Percentiles rank a stretch among this genome's conserved stretches.
These are phyloP conservation scores for Colletotrichum musicola DNA, from an alignment of 2,329 filamentous ascomycete genomes.

Conservation along the genomic window DNA sequence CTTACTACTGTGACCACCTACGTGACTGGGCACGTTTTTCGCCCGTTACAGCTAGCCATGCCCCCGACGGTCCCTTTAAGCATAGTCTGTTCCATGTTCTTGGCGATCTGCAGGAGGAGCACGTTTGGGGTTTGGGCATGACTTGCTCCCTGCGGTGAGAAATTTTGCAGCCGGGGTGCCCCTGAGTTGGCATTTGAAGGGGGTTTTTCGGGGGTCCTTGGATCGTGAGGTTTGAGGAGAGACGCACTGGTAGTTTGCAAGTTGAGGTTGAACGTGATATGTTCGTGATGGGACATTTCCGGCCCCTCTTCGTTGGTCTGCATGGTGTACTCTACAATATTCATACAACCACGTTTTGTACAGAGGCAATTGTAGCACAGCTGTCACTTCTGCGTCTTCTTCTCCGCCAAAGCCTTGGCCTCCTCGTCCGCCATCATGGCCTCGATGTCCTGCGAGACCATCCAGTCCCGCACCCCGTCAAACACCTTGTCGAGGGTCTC, in stretches of 20 bases:
- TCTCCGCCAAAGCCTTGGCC: constrained; percentile 44
- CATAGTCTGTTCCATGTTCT: constrained; percentile 13
- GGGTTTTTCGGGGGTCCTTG: too few species aligned
- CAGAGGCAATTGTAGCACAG: too few species aligned
- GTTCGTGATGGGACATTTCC: not conserved
- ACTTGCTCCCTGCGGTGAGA: not conserved
- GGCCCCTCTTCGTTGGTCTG: not conserved
- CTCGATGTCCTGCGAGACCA: constrained; percentile 80
- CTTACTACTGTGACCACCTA: too few species aligned
- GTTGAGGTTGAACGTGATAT: not conserved
- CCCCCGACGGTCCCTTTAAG: not conserved
- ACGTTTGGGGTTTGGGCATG: constrained; percentile 13
- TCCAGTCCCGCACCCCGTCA: constrained; percentile 81
- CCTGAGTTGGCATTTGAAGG: not conserved
- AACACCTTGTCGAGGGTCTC: constrained; percentile 80
- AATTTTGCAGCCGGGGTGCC: not conserved
- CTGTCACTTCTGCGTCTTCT: constrained; percentile 38
- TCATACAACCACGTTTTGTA: not conserved
- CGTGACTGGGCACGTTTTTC: not conserved
- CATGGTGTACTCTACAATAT: constrained; percentile 11
- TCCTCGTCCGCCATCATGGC: constrained; percentile 75
- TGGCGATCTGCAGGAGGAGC: constrained; percentile 16
- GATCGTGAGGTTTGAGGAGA: too few species aligned
- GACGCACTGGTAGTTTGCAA: too few species aligned
- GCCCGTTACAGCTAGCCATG: not conserved